Percentiles rank a stretch among this genome's conserved stretches.
Conservation (phyloP, 2,329 filamentous ascomycete genomes). For the Aspergillus hiratsukae region DNA sequence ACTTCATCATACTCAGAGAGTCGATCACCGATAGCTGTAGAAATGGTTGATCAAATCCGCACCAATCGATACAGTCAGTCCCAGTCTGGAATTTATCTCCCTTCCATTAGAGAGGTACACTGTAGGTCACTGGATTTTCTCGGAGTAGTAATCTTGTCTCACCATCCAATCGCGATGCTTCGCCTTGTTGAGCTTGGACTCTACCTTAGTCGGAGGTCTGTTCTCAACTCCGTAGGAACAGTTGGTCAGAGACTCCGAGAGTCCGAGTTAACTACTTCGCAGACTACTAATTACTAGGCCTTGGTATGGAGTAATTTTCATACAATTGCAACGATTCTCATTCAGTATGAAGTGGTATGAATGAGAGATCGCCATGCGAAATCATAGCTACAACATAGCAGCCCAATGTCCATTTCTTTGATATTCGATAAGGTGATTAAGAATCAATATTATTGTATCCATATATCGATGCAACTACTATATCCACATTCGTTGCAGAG, state of each 20-base stretch:
- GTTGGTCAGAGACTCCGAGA: background rate
- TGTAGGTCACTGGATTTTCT: background rate
- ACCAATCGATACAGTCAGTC: background rate
- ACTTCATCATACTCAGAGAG: background rate
- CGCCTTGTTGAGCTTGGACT: background rate
- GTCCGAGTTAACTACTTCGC: no score
- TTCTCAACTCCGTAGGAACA: background rate
- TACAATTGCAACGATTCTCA: background rate
- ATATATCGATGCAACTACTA: background rate
- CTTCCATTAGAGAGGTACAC: background rate
- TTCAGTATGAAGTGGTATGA: background rate
- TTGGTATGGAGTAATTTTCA: background rate
- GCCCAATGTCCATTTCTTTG: background rate
- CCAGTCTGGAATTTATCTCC: background rate
- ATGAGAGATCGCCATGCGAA: background rate
- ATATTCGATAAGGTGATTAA: background rate
- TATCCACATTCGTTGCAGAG: background rate
- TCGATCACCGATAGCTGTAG: background rate
- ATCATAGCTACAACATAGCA: background rate
- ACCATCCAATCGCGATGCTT: background rate
- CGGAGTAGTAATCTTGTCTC: background rate
- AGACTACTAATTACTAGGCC: background rate
- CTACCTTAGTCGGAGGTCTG: background rate
- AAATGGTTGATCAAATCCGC: background rate
- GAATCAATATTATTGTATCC: background rate